phyloP scores from a whole-genome alignment of 768 basidiomycete species.

The Tephrocybe sp. region DNA sequence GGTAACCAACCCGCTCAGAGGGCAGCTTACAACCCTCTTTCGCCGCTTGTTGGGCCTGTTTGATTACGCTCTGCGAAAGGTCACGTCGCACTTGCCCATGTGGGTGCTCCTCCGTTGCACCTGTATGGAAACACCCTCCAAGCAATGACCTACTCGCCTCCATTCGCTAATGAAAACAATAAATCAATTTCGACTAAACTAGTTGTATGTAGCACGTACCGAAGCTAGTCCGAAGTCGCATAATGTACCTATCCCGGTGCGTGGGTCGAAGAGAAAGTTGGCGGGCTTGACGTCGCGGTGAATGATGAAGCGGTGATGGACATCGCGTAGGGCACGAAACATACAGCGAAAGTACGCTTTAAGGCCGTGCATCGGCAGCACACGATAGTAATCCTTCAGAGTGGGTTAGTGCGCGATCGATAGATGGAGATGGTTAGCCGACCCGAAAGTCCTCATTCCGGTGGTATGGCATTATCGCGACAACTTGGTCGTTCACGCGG shows the following conservation, averaged over 20 bases:
- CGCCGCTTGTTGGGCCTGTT: conserved; percentile 60
- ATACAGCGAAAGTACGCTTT: conserved; percentile 89
- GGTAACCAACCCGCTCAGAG: conserved; percentile 77
- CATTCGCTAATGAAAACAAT: conserved; percentile 53
- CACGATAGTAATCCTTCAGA: conserved; percentile 72
- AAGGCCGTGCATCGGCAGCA: conserved; percentile 72
- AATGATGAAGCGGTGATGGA: conserved; percentile 83
- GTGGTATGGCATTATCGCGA: conserved; percentile 93
- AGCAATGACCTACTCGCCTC: conserved; percentile 40
- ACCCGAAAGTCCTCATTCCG: conserved; percentile 93
- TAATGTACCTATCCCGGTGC: conserved; percentile 78
- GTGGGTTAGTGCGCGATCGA: not conserved
- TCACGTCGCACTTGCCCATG: conserved; percentile 60
- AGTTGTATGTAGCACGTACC: conserved; percentile 43
- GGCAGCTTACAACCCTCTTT: conserved; percentile 49
- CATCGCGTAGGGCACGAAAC: conserved; percentile 86
- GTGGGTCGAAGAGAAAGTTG: conserved; percentile 92
- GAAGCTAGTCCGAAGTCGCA: conserved; percentile 97
- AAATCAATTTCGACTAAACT: no score
- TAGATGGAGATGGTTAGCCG: conserved; percentile 14
- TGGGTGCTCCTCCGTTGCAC: conserved; percentile 56
- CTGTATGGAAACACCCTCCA: conserved; percentile 78
- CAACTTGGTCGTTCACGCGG: conserved; percentile 86
- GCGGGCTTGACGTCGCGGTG: conserved; percentile 98
- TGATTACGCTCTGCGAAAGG: conserved; percentile 49